A percentile compares a stretch with the other conserved stretches of the same genome.
These are phyloP conservation scores for Volutella citrinella DNA, from an alignment of 2,329 filamentous ascomycete species.

Conservation along the genomic window DNA sequence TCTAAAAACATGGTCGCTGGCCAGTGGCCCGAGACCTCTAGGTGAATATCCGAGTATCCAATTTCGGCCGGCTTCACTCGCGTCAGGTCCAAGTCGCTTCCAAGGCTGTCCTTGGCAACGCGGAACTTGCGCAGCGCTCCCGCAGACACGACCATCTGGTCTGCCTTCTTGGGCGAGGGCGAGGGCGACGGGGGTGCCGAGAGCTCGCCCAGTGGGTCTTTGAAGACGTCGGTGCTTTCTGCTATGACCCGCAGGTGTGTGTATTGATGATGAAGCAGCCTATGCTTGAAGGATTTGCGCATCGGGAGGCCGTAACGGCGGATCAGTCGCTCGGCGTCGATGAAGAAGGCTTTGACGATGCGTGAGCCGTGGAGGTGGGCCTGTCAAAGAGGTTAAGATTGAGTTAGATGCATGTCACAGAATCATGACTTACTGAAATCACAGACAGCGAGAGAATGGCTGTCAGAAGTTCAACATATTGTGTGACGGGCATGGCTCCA, in stretches of 20 bases:
- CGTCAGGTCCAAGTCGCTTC: conserved; percentile 25
- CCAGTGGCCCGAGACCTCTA: conserved; percentile 38
- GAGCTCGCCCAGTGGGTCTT: too few species aligned
- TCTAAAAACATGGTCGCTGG: conserved; percentile 40
- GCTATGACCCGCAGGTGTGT: conserved; percentile 42
- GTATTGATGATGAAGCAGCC: conserved; percentile 46
- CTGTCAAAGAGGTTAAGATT: not conserved
- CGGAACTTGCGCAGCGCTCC: too few species aligned
- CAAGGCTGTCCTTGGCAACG: conserved; percentile 24
- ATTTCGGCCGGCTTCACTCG: conserved; percentile 32
- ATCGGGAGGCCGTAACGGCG: conserved; percentile 32
- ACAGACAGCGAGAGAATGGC: too few species aligned
- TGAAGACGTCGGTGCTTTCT: conserved; percentile 35
- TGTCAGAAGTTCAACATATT: too few species aligned
- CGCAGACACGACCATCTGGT: too few species aligned
- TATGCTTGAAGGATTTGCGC: conserved; percentile 38
- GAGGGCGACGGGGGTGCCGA: too few species aligned
- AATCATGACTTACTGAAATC: too few species aligned
- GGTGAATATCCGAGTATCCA: conserved; percentile 42
- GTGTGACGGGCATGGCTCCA: too few species aligned
- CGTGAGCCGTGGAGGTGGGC: conserved; percentile 17
- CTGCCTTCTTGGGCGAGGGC: too few species aligned
- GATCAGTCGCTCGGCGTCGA: conserved; percentile 43
- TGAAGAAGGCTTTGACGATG: conserved; percentile 23
- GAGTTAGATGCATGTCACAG: too few species aligned